Evolutionary conservation across 192 early-diverging fungal genomes (phyloP).

Genomic region (Backusella morwellensis): DNA sequence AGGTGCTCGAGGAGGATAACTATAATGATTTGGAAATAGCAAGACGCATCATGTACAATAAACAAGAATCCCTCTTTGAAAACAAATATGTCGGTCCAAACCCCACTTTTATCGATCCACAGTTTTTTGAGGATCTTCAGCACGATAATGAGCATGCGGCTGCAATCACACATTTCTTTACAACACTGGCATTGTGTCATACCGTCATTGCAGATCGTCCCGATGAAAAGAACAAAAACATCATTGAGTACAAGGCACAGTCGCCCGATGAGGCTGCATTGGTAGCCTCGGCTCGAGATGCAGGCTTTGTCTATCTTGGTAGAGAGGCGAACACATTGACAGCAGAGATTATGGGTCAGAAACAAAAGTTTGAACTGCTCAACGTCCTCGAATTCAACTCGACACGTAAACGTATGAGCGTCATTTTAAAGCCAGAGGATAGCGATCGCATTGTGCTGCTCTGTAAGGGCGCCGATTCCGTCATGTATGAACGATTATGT

Average conservation of each 20-base stretch:
- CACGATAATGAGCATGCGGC: constrained; percentile 44
- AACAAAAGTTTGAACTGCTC: constrained; percentile 61
- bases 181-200: constrained; percentile 84
- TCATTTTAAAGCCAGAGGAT: constrained; percentile 76
- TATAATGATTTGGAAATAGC: constrained; percentile 36
- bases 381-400: constrained; percentile 90
- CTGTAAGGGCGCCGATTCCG: constrained; percentile 94
- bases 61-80: constrained; percentile 54
- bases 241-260: constrained; percentile 86
- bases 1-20: constrained; percentile 16
- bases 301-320: constrained; percentile 81
- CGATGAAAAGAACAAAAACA: constrained; percentile 41
- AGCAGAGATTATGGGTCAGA: constrained; percentile 76
- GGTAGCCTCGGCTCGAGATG: constrained; percentile 80
- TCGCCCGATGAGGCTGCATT: constrained; percentile 95
- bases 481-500: constrained; percentile 79
- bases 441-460: constrained; percentile 69
- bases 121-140: constrained; percentile 61
- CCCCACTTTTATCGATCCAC: constrained; percentile 70
- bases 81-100: constrained; percentile 63
- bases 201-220: constrained; percentile 74
- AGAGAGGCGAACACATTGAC: constrained; percentile 66
- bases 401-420: constrained; percentile 94
- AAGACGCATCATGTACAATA: constrained; percentile 52
- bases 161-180: constrained; percentile 79